Percentiles rank a stretch among this genome's conserved stretches.
These are phyloP conservation scores for Fusarium piperis DNA, from an alignment of 2,329 filamentous ascomycete species.

Conservation along the genomic window DNA sequence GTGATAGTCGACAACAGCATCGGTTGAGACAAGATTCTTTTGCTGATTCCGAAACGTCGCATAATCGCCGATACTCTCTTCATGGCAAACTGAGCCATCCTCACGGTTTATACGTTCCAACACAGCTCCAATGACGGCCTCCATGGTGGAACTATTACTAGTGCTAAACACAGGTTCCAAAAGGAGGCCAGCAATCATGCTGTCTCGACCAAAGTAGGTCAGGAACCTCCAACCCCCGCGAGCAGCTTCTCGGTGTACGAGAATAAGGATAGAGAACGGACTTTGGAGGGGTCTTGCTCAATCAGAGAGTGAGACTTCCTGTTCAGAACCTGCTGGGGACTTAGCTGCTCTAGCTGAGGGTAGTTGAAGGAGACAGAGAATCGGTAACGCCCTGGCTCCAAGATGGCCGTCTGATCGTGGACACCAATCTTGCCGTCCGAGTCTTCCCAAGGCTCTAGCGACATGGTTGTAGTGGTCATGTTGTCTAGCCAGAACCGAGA, in stretches of 20 bases:
- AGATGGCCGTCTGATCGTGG: conserved; percentile 54
- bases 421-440: conserved; percentile 41
- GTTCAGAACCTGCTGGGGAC: conserved; percentile 60
- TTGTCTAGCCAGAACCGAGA: conserved; percentile 70
- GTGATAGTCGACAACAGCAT: conserved; percentile 65
- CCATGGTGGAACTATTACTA: conserved; percentile 64
- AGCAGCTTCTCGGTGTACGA: conserved; percentile 71
- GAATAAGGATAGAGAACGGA: conserved; percentile 62
- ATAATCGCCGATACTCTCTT: conserved; percentile 73
- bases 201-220: conserved; percentile 74
- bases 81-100: conserved; percentile 70
- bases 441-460: conserved; percentile 52
- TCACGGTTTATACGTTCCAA: conserved; percentile 68
- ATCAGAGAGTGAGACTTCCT: conserved; percentile 57
- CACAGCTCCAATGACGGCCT: conserved; percentile 69
- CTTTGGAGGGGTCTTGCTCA: conserved; percentile 38
- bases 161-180: conserved; percentile 66
- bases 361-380: conserved; percentile 71
- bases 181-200: conserved; percentile 68
- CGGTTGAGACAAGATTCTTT: conserved; percentile 61
- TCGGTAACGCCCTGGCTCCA: conserved; percentile 63
- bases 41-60: conserved; percentile 68
- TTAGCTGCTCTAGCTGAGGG: conserved; percentile 66
- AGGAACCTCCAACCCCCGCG: conserved; percentile 74
- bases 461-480: conserved; percentile 64